Evolutionary conservation across 768 basidiomycete species (phyloP).

Genomic region (Termitomyces heimii): DNA sequence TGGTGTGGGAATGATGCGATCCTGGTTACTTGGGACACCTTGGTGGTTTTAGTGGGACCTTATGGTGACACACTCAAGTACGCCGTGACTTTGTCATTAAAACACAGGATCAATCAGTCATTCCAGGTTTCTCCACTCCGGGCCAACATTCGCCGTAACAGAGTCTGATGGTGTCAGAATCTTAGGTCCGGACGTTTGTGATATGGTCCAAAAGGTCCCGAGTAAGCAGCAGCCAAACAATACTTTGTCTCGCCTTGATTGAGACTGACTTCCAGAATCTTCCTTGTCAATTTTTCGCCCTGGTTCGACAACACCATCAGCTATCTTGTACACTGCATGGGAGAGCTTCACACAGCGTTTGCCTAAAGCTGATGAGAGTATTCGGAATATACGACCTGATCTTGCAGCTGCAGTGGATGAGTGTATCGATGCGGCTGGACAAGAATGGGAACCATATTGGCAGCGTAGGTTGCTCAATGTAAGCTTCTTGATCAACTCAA

Average conservation of each 20-base stretch:
- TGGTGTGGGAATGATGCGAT: constrained; percentile 99
- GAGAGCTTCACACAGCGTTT: constrained; percentile 76
- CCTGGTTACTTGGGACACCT: constrained; percentile 73
- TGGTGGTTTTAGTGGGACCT: constrained; percentile 86
- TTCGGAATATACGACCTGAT: constrained; percentile 78
- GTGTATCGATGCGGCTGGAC: constrained; percentile 89
- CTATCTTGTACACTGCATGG: constrained; percentile 91
- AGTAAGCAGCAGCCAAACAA: constrained; percentile 35
- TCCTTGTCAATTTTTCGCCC: constrained; percentile 84
- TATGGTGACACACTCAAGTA: constrained; percentile 83
- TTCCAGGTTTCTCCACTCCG: constrained; percentile 72
- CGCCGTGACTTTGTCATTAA: constrained; percentile 20
- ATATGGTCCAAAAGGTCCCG: constrained; percentile 93
- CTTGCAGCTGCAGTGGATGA: constrained; percentile 55
- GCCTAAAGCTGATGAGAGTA: constrained; percentile 90
- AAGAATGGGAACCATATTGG: constrained; percentile 89
- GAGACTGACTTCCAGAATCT: constrained; percentile 43
- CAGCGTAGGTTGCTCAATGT: constrained; percentile 84
- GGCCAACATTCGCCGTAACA: constrained; percentile 70
- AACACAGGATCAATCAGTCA: constrained; percentile 4
- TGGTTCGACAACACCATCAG: constrained; percentile 86
- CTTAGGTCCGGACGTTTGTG: constrained; percentile 70
- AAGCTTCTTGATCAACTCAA: constrained; percentile 11
- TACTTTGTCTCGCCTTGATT: neutral
- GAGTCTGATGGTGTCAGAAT: constrained; percentile 92